Evolutionary conservation across 1,284 basidiomycete species (phyloP).

Genomic region (Tilletiaria anomala): DNA sequence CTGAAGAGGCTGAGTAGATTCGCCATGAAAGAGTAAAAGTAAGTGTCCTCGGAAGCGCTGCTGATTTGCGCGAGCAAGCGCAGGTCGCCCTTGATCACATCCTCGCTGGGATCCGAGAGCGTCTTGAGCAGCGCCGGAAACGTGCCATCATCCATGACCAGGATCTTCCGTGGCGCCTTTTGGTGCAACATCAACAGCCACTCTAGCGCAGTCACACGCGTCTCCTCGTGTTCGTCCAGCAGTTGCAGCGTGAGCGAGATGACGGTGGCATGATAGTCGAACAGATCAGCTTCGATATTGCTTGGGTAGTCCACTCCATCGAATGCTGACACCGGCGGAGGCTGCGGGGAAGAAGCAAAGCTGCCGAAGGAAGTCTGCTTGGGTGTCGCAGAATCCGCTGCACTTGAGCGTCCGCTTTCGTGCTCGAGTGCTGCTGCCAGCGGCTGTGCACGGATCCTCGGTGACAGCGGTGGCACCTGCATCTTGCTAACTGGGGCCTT

Average conservation of each 20-base stretch:
- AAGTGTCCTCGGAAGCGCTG: slow-evolving; percentile 57
- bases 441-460: too few relatives aligned
- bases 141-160: slow-evolving; percentile 90
- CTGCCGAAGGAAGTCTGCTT: not conserved
- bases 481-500: not conserved
- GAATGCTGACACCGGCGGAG: too few relatives aligned
- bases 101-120: slow-evolving; percentile 87
- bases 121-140: slow-evolving; percentile 91
- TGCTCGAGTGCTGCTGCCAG: too few relatives aligned
- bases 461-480: not conserved
- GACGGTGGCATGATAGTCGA: slow-evolving; percentile 85
- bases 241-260: slow-evolving; percentile 85
- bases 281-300: slow-evolving; percentile 61
- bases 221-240: slow-evolving; percentile 88
- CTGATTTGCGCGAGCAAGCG: slow-evolving; percentile 70
- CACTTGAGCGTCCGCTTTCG: too few relatives aligned
- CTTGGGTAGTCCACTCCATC: too few relatives aligned
- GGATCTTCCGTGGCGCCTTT: slow-evolving; percentile 89
- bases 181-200: slow-evolving; percentile 98
- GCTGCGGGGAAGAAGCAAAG: not conserved
- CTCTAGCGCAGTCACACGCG: slow-evolving; percentile 82
- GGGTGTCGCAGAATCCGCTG: not conserved
- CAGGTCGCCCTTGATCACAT: slow-evolving; percentile 90
- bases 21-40: slow-evolving; percentile 90
- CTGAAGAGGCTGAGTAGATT: slow-evolving; percentile 87